A percentile compares a stretch with the other conserved stretches of the same genome.
These are phyloP conservation scores for Petunia hybrid DNA, from an alignment of 305 asterid species.

Conservation along the genomic window DNA sequence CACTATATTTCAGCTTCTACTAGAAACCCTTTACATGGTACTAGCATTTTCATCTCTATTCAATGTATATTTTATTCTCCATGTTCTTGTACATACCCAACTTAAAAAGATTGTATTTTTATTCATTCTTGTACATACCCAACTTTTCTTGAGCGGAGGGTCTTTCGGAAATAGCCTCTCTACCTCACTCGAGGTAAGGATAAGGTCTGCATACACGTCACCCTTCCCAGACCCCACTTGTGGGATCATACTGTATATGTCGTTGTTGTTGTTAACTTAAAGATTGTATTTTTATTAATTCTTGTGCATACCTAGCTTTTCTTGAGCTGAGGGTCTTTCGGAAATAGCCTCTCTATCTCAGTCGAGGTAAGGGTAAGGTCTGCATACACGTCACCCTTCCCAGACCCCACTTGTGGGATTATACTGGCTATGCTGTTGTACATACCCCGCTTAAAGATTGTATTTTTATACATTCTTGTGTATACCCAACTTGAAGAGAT, in stretches of 20 bases:
- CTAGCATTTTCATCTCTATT: not conserved
- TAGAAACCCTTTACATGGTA: constrained; percentile 42
- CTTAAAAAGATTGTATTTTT: not conserved
- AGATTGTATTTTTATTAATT: too few species aligned
- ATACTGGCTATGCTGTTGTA: not conserved
- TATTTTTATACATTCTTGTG: not conserved
- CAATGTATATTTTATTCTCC: not conserved
- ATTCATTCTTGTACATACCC: not conserved
- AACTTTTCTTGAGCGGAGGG: not conserved
- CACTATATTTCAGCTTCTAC: constrained; percentile 56
- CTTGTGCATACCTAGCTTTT: too few species aligned
- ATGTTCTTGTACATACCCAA: not conserved
- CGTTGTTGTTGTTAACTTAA: not conserved
- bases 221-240: too few species aligned
- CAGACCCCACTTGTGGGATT: too few species aligned
- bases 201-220: too few species aligned
- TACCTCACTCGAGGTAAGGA: too few species aligned
- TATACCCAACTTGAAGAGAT: not conserved
- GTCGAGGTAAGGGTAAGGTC: too few species aligned
- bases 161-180: too few species aligned
- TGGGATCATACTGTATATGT: not conserved
- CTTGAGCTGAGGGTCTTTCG: too few species aligned
- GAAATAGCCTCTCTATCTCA: too few species aligned
- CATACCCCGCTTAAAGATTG: not conserved
- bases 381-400: too few species aligned